These are phyloP conservation scores for Aspergillus floridensis DNA, from an alignment of 2,329 filamentous ascomycete genomes.

Conservation along the genomic window DNA sequence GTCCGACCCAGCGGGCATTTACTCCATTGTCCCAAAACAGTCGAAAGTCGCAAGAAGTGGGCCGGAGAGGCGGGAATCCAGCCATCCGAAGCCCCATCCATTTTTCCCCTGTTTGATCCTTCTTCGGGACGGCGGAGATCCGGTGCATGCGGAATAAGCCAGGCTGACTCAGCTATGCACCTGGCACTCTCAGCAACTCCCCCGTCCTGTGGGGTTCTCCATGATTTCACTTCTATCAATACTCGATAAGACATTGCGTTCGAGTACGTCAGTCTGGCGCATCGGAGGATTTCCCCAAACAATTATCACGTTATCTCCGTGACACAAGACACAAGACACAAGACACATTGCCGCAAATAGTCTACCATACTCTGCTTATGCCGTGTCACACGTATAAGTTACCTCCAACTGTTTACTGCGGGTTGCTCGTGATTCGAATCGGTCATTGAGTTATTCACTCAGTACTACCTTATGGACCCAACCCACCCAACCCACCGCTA, in stretches of 20 bases:
- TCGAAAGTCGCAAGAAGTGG: neutral
- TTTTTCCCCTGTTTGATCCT: neutral
- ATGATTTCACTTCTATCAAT: too few species aligned
- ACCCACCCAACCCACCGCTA: neutral
- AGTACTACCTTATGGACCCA: neutral
- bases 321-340: neutral
- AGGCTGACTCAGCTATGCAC: neutral
- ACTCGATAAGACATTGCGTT: too few species aligned
- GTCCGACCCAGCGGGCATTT: neutral
- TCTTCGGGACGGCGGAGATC: conserved; percentile 15
- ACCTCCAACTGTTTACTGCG: neutral
- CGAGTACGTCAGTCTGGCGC: too few species aligned
- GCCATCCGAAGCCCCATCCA: conserved; percentile 16
- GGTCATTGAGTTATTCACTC: neutral
- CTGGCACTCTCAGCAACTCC: too few species aligned
- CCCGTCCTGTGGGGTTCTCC: too few species aligned
- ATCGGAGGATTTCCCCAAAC: neutral
- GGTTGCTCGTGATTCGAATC: neutral
- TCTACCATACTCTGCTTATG: neutral
- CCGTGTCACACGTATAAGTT: neutral
- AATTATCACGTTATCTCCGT: neutral
- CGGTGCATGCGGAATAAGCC: neutral
- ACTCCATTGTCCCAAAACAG: neutral
- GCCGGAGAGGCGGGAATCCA: conserved; percentile 18
- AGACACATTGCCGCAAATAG: neutral